These are phyloP conservation scores for Fonsecaea nubica DNA, from an alignment of 2,329 filamentous ascomycete species.

Conservation along the genomic window DNA sequence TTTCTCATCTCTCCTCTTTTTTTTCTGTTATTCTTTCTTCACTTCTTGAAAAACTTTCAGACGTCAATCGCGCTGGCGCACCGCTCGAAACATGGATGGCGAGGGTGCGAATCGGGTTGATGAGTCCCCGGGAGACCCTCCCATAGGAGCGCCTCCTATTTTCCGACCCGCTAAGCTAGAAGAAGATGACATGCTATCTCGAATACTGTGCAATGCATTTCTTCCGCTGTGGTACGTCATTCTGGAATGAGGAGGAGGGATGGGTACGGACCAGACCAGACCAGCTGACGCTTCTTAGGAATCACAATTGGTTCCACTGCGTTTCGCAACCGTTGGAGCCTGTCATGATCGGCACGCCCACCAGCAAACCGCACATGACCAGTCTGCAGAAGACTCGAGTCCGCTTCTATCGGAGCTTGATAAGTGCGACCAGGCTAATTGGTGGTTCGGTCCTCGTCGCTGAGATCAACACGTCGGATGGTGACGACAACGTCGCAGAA, in stretches of 20 bases:
- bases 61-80: neutral
- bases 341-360: constrained; percentile 19
- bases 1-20: neutral
- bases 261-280: neutral
- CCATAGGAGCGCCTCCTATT: neutral
- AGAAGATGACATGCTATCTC: constrained; percentile 31
- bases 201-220: constrained; percentile 34
- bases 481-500: too few species aligned
- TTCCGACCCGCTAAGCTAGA: constrained; percentile 23
- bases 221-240: constrained; percentile 30
- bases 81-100: neutral
- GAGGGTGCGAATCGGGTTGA: neutral
- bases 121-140: neutral
- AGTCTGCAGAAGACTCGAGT: constrained; percentile 26
- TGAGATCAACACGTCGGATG: constrained; percentile 4
- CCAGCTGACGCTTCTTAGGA: constrained; percentile 22
- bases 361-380: constrained; percentile 22
- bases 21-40: too few species aligned
- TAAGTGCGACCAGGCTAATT: constrained; percentile 23
- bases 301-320: constrained; percentile 36
- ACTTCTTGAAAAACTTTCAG: too few species aligned
- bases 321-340: constrained; percentile 23
- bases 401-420: constrained; percentile 28
- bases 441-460: constrained; percentile 28
- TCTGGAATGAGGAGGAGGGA: neutral